phyloP scores from a whole-genome alignment of 208 protist genomes.

The Endotrypanum monterogeii region DNA sequence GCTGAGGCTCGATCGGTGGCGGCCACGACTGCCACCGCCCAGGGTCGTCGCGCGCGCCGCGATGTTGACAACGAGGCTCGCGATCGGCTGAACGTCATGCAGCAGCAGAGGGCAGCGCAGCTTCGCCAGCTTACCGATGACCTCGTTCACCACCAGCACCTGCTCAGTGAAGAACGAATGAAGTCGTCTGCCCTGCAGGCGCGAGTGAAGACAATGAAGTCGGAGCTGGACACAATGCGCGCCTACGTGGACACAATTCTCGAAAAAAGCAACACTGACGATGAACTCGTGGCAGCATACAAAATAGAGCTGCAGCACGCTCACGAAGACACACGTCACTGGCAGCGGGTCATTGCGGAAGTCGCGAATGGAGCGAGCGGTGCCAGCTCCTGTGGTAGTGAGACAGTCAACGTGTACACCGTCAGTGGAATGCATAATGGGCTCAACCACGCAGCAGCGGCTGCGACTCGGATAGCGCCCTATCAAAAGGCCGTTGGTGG shows the following conservation, averaged over 20 bases:
- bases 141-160: conserved; percentile 21
- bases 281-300: conserved; percentile 75
- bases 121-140: conserved; percentile 48
- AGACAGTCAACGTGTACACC: not conserved
- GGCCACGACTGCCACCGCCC: conserved; percentile 8
- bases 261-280: conserved; percentile 70
- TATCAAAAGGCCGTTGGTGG: conserved; percentile 10
- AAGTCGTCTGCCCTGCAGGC: conserved; percentile 51
- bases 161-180: conserved; percentile 42
- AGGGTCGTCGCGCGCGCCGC: conserved; percentile 16
- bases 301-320: conserved; percentile 47
- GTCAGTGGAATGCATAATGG: conserved; percentile 8
- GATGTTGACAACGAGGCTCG: conserved; percentile 70
- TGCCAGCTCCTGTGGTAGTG: not conserved
- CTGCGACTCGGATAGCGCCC: not conserved
- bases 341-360: conserved; percentile 10
- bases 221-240: conserved; percentile 61
- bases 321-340: conserved; percentile 22
- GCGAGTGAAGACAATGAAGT: conserved; percentile 56
- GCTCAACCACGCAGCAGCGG: not conserved
- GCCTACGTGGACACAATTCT: conserved; percentile 57
- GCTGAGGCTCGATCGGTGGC: conserved; percentile 10
- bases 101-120: conserved; percentile 40
- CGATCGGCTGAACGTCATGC: conserved; percentile 43
- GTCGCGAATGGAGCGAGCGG: not conserved